A percentile compares a stretch with the other conserved stretches of the same genome.
Evolutionary conservation across 495 filamentous ascomycete species (phyloP).

Genomic region (Penicillium macrosclerotiorum): DNA sequence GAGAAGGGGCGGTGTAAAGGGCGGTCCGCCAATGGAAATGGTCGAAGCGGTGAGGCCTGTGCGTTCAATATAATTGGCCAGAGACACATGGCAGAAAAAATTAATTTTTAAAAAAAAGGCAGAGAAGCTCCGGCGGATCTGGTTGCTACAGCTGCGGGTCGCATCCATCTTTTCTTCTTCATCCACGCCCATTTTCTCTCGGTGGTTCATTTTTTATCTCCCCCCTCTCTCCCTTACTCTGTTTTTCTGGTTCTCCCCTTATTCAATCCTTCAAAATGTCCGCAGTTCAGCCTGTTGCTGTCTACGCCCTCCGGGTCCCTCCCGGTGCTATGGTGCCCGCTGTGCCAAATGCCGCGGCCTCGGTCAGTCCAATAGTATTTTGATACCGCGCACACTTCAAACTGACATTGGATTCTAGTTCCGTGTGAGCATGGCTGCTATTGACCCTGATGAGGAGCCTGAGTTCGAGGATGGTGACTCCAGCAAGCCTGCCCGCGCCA

Average conservation of each 20-base stretch:
- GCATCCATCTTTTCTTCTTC: conserved; percentile 27
- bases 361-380: conserved; percentile 58
- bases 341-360: conserved; percentile 69
- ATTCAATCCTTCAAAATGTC: conserved; percentile 41
- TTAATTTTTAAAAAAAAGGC: conserved; percentile 27
- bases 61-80: conserved; percentile 4
- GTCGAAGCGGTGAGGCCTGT: conserved; percentile 24
- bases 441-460: conserved; percentile 80
- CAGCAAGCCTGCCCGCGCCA: conserved; percentile 66
- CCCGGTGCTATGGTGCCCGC: conserved; percentile 73
- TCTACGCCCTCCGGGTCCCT: conserved; percentile 88
- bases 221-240: conserved; percentile 8
- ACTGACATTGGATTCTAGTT: conserved; percentile 54
- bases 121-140: conserved; percentile 24
- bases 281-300: conserved; percentile 68
- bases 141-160: conserved; percentile 22
- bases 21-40: conserved; percentile 23
- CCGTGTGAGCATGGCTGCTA: conserved; percentile 96
- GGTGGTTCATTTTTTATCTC: conserved; percentile 24
- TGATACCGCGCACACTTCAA: conserved; percentile 12
- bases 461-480: conserved; percentile 63
- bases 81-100: conserved; percentile 14
- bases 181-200: conserved; percentile 25
- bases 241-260: conserved; percentile 11
- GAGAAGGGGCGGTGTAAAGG: conserved; percentile 10